Percentiles rank a stretch among this genome's conserved stretches.
Evolutionary conservation across 345 rosid genomes (phyloP).

Genomic region (Durio zibethinus): DNA sequence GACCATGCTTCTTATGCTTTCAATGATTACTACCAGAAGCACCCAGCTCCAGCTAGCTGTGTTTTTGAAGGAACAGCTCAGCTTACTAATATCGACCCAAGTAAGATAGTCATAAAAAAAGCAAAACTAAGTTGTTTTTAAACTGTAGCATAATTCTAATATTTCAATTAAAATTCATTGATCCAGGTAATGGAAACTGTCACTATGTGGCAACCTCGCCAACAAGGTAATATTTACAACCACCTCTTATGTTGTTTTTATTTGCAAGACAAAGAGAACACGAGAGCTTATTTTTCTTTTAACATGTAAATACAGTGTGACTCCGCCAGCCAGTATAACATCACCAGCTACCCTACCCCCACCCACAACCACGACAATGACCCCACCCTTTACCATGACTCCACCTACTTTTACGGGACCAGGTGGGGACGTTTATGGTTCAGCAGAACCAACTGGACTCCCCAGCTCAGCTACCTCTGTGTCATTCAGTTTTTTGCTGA

Average conservation of each 20-base stretch:
- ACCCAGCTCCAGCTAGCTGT: constrained; percentile 85
- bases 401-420: constrained; percentile 46
- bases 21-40: constrained; percentile 93
- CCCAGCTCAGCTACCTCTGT: constrained; percentile 67
- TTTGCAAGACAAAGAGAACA: constrained; percentile 3
- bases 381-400: constrained; percentile 30
- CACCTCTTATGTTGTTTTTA: background rate
- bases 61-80: constrained; percentile 91
- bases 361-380: constrained; percentile 40
- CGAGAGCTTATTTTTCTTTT: constrained; percentile 12
- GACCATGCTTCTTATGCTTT: constrained; percentile 96
- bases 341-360: constrained; percentile 35
- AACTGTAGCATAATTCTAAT: background rate
- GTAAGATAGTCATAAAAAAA: constrained; percentile 39
- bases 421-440: constrained; percentile 53
- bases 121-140: background rate
- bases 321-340: constrained; percentile 31
- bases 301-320: constrained; percentile 46
- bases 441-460: constrained; percentile 74
- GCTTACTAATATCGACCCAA: constrained; percentile 80
- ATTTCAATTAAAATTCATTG: background rate
- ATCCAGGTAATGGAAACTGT: constrained; percentile 82
- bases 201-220: constrained; percentile 46
- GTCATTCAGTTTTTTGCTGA: constrained; percentile 36
- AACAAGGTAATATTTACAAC: constrained; percentile 33